Conservation (phyloP, 345 rosid genomes). For the Geranium rotundifolium region DNA sequence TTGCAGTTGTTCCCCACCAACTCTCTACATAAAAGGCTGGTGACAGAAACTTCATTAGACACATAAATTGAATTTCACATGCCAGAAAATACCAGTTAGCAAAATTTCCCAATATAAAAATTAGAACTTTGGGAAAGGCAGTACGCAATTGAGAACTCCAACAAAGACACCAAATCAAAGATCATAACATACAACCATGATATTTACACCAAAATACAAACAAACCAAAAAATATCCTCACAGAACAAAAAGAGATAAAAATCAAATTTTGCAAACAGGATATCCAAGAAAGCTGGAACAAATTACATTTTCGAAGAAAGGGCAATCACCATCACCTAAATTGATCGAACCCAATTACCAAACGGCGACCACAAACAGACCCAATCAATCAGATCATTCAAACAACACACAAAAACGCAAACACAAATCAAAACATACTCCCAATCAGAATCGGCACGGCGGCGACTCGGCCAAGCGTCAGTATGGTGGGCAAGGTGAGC, state of each 20-base stretch:
- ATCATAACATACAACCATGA: neutral
- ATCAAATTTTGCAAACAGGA: neutral
- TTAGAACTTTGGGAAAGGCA: neutral
- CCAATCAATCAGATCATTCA: neutral
- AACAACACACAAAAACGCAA: neutral
- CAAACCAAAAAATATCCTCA: neutral
- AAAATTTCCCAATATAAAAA: neutral
- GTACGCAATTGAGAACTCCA: too few species aligned
- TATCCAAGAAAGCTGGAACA: neutral
- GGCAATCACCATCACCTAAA: neutral
- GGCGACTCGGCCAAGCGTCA: slow-evolving; percentile 91
- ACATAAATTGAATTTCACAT: neutral
- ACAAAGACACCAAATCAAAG: neutral
- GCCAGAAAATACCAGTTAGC: neutral
- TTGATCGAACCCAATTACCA: neutral
- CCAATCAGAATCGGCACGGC: slow-evolving; percentile 78
- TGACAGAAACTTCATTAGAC: slow-evolving; percentile 6
- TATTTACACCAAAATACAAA: neutral
- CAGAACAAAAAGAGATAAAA: neutral
- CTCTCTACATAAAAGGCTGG: slow-evolving; percentile 81
- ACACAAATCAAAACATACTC: slow-evolving; percentile 29
- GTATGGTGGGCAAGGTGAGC: slow-evolving; percentile 77
- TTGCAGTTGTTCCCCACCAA: slow-evolving; percentile 90
- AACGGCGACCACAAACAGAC: neutral
- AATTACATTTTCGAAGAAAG: neutral